A percentile compares a stretch with the other conserved stretches of the same genome.
These are phyloP conservation scores for Senecio squalidus DNA, from an alignment of 140 eudicot species.

Conservation along the genomic window DNA sequence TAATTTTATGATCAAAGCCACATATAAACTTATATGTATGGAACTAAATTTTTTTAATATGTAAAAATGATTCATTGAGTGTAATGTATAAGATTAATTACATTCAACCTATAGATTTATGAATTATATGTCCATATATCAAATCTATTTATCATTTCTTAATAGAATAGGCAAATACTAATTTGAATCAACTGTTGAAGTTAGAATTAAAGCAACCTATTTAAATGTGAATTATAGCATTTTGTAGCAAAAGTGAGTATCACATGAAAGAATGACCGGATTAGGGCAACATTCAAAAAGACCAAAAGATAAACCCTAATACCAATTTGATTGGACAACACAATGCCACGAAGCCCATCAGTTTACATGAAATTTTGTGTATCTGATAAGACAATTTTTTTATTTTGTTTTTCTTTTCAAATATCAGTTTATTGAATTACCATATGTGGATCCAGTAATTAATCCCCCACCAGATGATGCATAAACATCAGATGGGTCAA, in stretches of 20 bases:
- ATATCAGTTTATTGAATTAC: slow-evolving; percentile 29
- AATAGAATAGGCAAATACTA: no score
- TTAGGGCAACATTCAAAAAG: slow-evolving; percentile 27
- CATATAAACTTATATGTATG: no score
- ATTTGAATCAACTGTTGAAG: no score
- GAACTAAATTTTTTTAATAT: no score
- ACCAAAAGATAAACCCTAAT: slow-evolving; percentile 28
- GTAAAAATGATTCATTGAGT: no score
- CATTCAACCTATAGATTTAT: no score
- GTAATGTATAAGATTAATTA: no score
- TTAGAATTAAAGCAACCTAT: background rate
- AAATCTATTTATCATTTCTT: no score
- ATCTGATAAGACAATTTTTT: background rate
- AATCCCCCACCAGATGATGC: slow-evolving; percentile 52
- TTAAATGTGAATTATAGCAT: background rate
- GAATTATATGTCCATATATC: no score
- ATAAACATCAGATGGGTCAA: slow-evolving; percentile 43
- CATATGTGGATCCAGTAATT: slow-evolving; percentile 36
- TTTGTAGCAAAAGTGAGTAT: slow-evolving; percentile 9
- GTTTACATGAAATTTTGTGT: background rate
- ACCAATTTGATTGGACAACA: slow-evolving; percentile 28
- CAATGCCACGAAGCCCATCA: slow-evolving; percentile 30
- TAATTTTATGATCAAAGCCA: no score
- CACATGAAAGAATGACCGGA: slow-evolving; percentile 21
- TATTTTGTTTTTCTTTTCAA: background rate